A percentile compares a stretch with the other conserved stretches of the same genome.
Conservation (phyloP, 1,284 basidiomycete species). For the Pyrrhoderma lamaoense region DNA sequence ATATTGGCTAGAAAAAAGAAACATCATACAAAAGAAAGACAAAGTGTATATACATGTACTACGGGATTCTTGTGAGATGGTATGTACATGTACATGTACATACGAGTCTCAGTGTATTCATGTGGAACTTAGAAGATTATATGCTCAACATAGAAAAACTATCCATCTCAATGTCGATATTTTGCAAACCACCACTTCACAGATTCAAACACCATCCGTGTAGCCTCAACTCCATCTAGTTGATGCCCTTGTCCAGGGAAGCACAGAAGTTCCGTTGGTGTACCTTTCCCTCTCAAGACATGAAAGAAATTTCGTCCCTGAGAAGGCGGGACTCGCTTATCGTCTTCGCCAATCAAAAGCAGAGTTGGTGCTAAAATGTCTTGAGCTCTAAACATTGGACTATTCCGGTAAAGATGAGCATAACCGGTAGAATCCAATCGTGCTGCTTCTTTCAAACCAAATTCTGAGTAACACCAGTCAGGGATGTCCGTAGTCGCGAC, state of each 20-base stretch:
- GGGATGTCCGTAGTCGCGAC: slow-evolving; percentile 57
- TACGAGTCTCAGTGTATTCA: too few relatives aligned
- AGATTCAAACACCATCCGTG: slow-evolving; percentile 44
- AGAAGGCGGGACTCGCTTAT: slow-evolving; percentile 55
- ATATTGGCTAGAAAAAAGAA: too few relatives aligned
- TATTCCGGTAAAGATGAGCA: slow-evolving; percentile 38
- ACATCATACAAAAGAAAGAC: too few relatives aligned
- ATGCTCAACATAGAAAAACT: too few relatives aligned
- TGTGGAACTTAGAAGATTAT: too few relatives aligned
- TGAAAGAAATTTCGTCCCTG: slow-evolving; percentile 63
- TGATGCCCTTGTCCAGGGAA: slow-evolving; percentile 60
- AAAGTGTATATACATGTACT: too few relatives aligned
- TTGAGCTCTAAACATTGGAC: slow-evolving; percentile 52
- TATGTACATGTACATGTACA: too few relatives aligned
- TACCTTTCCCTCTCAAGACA: slow-evolving; percentile 43
- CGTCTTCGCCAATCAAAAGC: slow-evolving; percentile 52
- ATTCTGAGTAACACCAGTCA: slow-evolving; percentile 65
- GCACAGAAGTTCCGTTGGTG: slow-evolving; percentile 49
- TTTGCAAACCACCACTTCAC: slow-evolving; percentile 43
- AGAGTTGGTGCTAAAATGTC: slow-evolving; percentile 48
- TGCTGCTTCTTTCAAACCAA: slow-evolving; percentile 30
- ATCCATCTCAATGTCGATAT: slow-evolving; percentile 4
- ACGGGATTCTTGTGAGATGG: too few relatives aligned
- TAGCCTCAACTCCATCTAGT: slow-evolving; percentile 54
- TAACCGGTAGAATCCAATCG: slow-evolving; percentile 32